Evolutionary conservation across 2,329 filamentous ascomycete genomes (phyloP), one percentile per base, ranked within the genome.

Genomic region (Sphaerulina vaccinii): DNA sequence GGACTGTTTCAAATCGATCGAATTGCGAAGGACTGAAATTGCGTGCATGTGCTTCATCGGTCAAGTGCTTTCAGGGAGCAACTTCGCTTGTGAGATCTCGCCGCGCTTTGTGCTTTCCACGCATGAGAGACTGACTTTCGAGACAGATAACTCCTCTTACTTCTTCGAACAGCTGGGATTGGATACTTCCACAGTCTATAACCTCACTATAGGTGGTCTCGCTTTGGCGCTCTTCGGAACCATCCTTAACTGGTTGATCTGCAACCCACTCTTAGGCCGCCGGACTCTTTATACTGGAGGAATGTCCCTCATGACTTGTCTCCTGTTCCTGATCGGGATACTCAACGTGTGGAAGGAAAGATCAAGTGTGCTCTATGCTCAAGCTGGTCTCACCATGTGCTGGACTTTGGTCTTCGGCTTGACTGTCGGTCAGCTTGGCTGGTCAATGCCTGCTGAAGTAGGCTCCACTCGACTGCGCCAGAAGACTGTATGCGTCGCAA

Each of bases 161-260:
- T 70, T 71, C 55, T 70, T 66, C 47, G 60, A 69, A 41, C 64
- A 69, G 49, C 68, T 68, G 23, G 70, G 69, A 15, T 58, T 72
- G n/a, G 49, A 56, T 32, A 60, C 52, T 5, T 42, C 57, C 13
- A 60, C 62, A 41, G 51, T 58, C 56, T 64, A 66, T 36, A 62
- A 64, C 7, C 60, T 69, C 5, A 68, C 75, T 0, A 75, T 77
- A 52, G 67, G 68, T 51, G 66, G 57, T 19, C 56, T 68, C 1
- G 66, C 53, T 18, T 51, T 70, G 2, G 68, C 65, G 19, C 65
- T 70, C 13, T 37, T 65, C 19, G 68, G 66, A 9, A 62, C 60
- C 1, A 48, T 70, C 3, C 49, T 67, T 4, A 62, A 69, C 3
- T 70, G 68, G 63, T 60, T 67, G 39, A 53, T 66, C 4, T 50